Evolutionary conservation across 257 asterid genomes (phyloP), one percentile per base, ranked within the genome.

Genomic region (Solanum peruvianum): DNA sequence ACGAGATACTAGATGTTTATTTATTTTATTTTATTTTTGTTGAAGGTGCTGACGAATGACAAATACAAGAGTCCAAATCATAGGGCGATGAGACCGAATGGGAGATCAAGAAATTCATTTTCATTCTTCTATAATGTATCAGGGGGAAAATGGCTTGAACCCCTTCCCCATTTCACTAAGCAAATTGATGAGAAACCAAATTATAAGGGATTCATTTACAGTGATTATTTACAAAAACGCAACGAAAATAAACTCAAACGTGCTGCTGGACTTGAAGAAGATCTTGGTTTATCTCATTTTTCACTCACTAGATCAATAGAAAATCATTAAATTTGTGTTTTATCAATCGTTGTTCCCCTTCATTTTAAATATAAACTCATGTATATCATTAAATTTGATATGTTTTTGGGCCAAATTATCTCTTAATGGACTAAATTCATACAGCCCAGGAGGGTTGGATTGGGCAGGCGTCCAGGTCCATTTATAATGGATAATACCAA

Each of bases 31-130:
- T 42, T 37, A 37, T 37, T 5, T 15, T 27, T 78, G 41, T 15
- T 33, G 86, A 45, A 92, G 94, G 94, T 93, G n/a, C 21, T 91
- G 49, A 91, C 90, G 4, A 93, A 94, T 69, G 82, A 91, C 39
- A 93, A 88, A 80, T 87, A 90, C 58, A 91, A 90, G 88, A 94
- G 97, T 70, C 93, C 97, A 27, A 91, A 91, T 27, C 97, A 93
- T 47, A 86, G 95, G 67, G 95, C 92, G 5, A 86, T 88, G 15
- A 90, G 93, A 62, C 88, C 88, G 2, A 77, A 86, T 86, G 93
- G 90, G 72, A 90, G 77, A 87, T 89, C 89, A 84, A 89, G 93
- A 52, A 86, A 90, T 84, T 91, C 94, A 4, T 87, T 89, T 85
- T 87, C 88, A n/a, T 94, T 88, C 82, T 94, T 94, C 93, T 89